These are phyloP conservation scores for Apiospora pterosperma DNA, from an alignment of 2,329 filamentous ascomycete species.

Conservation along the genomic window DNA sequence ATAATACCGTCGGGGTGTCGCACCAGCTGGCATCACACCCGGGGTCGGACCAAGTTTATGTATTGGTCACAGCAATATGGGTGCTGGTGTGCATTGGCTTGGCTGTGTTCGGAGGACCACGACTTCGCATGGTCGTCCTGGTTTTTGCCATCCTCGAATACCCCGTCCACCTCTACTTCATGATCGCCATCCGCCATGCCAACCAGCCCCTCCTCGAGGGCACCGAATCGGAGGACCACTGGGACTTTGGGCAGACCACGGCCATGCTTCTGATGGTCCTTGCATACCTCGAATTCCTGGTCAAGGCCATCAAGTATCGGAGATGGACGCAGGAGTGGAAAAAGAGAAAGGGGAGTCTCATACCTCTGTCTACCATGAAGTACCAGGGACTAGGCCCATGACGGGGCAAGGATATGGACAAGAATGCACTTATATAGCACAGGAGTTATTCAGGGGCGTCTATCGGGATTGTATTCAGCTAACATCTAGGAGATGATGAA, in stretches of 20 bases:
- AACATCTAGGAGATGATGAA: neutral
- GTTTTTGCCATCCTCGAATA: constrained; percentile 24
- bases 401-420: neutral
- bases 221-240: constrained; percentile 22
- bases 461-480: neutral
- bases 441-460: neutral
- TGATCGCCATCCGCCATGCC: constrained; percentile 24
- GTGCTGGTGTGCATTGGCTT: constrained; percentile 16
- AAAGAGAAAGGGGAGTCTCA: neutral
- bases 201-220: constrained; percentile 25
- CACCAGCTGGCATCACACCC: constrained; percentile 18
- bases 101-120: constrained; percentile 15
- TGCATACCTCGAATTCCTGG: neutral
- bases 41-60: constrained; percentile 18
- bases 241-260: constrained; percentile 31
- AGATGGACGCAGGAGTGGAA: neutral
- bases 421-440: neutral
- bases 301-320: neutral
- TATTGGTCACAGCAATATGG: constrained; percentile 17
- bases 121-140: constrained; percentile 18
- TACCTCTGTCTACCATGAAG: neutral
- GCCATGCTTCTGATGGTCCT: constrained; percentile 21
- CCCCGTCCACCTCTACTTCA: constrained; percentile 29
- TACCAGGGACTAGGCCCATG: neutral
- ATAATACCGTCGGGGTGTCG: constrained; percentile 17